Base-by-base conservation (phyloP, 2,329 filamentous ascomycete species). In the Calonectria fujianensis region DNA sequence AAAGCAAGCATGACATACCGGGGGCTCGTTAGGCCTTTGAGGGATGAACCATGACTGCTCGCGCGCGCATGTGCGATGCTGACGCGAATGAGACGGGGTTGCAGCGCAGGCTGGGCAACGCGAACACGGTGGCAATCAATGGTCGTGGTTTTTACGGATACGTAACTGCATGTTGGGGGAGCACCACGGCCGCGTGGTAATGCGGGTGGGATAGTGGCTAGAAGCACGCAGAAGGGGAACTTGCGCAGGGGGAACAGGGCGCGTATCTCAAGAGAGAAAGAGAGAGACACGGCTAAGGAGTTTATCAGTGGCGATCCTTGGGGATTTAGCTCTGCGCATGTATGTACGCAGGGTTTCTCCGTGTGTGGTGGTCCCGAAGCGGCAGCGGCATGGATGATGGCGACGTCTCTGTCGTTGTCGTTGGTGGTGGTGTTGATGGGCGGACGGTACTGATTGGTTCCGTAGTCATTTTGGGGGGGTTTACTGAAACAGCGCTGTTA, bases 231-330 rank as follows among this genome's bases (percentile, higher is more conserved):
- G 50, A 59, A 41, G 59, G 35, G 50, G 67, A 51, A 48, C 72
- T 69, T 73, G 51, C 66, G 72, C 72, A 73, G 72, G 67, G 66
- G 66, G 39, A 65, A 68, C 8, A 48, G 57, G 54, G 50, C 39
- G 13, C 24, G 41, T 18, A 63, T 27, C 50, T 52, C 24, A 57
- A 20, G 35, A 31, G 31, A 48, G 68, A 50, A 35, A 31, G 35
- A 18, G 57, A 41, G 57, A 63, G 35, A 41, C 35, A 63, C n/a
- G 57, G 61, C 61, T 18, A 48, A 29, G 24, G 24, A 65, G 41
- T n/a, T 45, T 50, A 45, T 65, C 41, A 35, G 31, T 18, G 27
- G 29, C 31, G 41, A 50, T 45, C 61, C 61, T 35, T 65, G 61
- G 57, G 61, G 57, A 31, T 31, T 41, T 65, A 24, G 39, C 24